Evolutionary conservation across 2,329 filamentous ascomycete species (phyloP).

Genomic region (Cadophora luteo-olivacea): DNA sequence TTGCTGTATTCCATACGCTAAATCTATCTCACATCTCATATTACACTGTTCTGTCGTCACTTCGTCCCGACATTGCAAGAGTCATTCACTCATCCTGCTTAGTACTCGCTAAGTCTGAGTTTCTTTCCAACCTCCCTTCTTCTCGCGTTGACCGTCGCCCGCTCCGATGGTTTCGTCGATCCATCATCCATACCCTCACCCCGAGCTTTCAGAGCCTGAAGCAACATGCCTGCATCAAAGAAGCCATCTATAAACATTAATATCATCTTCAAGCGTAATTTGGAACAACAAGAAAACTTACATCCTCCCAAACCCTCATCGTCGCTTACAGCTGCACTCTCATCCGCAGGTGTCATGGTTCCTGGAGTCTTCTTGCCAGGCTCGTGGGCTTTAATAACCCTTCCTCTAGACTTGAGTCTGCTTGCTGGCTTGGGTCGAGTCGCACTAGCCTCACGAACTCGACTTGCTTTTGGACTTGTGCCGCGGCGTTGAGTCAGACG

Average conservation of each 20-base stretch:
- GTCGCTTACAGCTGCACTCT: slow-evolving; percentile 76
- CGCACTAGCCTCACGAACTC: slow-evolving; percentile 64
- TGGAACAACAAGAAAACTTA: slow-evolving; percentile 60
- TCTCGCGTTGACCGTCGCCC: slow-evolving; percentile 62
- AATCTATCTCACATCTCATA: neutral
- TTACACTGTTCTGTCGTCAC: slow-evolving; percentile 4
- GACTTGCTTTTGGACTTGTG: slow-evolving; percentile 57
- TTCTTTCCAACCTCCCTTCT: slow-evolving; percentile 78
- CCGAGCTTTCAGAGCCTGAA: slow-evolving; percentile 83
- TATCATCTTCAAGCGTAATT: slow-evolving; percentile 20
- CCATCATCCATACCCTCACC: slow-evolving; percentile 58
- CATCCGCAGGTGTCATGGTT: slow-evolving; percentile 67
- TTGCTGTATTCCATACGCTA: neutral
- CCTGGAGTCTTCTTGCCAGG: slow-evolving; percentile 51
- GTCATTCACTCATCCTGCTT: neutral
- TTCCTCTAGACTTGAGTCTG: slow-evolving; percentile 73
- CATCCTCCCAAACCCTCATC: slow-evolving; percentile 92
- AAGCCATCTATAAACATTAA: slow-evolving; percentile 71
- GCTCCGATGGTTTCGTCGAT: slow-evolving; percentile 62
- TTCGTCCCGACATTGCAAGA: no score
- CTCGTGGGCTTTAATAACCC: slow-evolving; percentile 69
- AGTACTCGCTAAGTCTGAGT: slow-evolving; percentile 74
- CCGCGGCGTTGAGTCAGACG: slow-evolving; percentile 67
- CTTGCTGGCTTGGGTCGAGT: slow-evolving; percentile 42
- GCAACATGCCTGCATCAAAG: slow-evolving; percentile 94